Conservation (phyloP, 495 filamentous ascomycete genomes). For the Talaromyces trachyspermus region DNA sequence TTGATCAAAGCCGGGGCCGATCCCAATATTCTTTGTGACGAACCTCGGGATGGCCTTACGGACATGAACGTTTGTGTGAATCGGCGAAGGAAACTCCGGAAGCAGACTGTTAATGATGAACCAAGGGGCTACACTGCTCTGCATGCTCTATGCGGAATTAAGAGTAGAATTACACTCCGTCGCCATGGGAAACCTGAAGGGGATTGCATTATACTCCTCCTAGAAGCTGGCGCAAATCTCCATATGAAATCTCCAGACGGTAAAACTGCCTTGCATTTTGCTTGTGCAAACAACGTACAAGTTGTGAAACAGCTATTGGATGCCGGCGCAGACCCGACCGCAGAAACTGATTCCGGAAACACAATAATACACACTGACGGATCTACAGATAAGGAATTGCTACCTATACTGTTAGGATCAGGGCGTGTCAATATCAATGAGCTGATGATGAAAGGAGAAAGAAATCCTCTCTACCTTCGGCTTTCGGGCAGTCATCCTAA, state of each 20-base stretch:
- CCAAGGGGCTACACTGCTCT: conserved; percentile 14
- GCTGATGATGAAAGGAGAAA: neutral
- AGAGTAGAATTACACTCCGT: neutral
- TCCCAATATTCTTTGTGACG: conserved; percentile 11
- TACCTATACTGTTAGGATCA: conserved; percentile 7
- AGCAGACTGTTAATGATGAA: conserved; percentile 2
- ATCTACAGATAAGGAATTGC: conserved; percentile 6
- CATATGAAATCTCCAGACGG: conserved; percentile 10
- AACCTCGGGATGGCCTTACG: neutral
- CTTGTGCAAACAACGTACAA: conserved; percentile 8
- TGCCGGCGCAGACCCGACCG: conserved; percentile 13
- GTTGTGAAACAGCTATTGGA: conserved; percentile 10
- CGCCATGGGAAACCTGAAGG: no score
- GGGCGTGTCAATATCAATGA: conserved; percentile 9
- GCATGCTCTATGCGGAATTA: conserved; percentile 11
- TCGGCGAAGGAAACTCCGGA: neutral
- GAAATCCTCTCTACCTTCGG: neutral
- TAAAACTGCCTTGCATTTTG: conserved; percentile 11
- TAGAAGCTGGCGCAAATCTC: conserved; percentile 15
- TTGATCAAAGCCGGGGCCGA: conserved; percentile 19
- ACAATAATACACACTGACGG: conserved; percentile 13
- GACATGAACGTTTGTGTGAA: neutral
- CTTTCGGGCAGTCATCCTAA: neutral
- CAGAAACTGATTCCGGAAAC: conserved; percentile 7
- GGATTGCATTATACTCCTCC: conserved; percentile 7